phyloP scores from a whole-genome alignment of 202 grass and related monocot species.

The Setaria italica region DNA sequence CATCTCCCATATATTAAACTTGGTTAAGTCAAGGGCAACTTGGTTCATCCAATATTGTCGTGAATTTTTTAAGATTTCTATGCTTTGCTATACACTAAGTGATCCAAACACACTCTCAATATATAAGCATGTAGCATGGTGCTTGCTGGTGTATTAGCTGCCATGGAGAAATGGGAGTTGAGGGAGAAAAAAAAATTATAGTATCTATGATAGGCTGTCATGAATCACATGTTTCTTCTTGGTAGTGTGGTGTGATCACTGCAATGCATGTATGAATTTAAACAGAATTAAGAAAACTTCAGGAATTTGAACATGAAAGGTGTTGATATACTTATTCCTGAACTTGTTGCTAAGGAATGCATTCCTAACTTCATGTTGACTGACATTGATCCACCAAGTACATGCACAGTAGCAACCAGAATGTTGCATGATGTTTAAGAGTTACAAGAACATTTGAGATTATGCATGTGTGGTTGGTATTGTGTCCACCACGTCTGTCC shows the following conservation, averaged over 20 bases:
- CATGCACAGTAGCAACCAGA: background rate
- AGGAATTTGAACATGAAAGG: slow-evolving; percentile 25
- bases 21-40: slow-evolving; percentile 13
- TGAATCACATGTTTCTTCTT: slow-evolving; percentile 8
- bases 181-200: background rate
- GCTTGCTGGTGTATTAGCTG: slow-evolving; percentile 21
- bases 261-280: background rate
- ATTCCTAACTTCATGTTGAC: slow-evolving; percentile 5
- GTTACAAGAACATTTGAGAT: slow-evolving; percentile 31
- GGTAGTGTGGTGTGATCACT: slow-evolving; percentile 23
- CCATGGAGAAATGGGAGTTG: slow-evolving; percentile 14
- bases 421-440: slow-evolving; percentile 2
- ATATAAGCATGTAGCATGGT: background rate
- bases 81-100: background rate
- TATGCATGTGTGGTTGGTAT: slow-evolving; percentile 13
- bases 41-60: background rate
- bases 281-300: slow-evolving; percentile 11
- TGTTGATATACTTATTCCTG: slow-evolving; percentile 21
- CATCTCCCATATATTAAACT: slow-evolving; percentile 4
- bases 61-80: slow-evolving; percentile 1
- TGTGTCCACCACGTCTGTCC: background rate
- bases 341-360: background rate
- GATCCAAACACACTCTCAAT: background rate
- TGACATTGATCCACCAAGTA: slow-evolving; percentile 9
- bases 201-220: background rate